Conservation (phyloP, 371 early-diverging fungal species). For the Rhizopus sp. region DNA sequence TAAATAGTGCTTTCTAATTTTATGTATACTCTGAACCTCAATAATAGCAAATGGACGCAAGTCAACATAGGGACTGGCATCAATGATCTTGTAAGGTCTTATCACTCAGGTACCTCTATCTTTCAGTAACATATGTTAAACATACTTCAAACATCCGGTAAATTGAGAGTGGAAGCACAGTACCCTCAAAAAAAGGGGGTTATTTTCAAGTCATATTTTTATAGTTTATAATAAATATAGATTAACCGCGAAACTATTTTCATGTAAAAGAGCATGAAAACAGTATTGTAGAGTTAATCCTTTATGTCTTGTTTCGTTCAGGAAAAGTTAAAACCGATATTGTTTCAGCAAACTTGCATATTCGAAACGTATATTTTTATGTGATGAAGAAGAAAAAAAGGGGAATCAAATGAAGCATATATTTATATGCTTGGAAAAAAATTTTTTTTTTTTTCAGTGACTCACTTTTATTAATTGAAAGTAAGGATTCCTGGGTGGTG, state of each 20-base stretch:
- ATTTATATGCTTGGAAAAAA: slow-evolving; percentile 10
- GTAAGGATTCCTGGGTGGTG: slow-evolving; percentile 28
- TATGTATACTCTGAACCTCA: too few relatives aligned
- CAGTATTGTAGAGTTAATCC: slow-evolving; percentile 26
- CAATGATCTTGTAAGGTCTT: too few relatives aligned
- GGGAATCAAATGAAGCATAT: neutral
- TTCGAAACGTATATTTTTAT: slow-evolving; percentile 21
- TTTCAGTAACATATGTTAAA: too few relatives aligned
- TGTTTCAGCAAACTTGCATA: slow-evolving; percentile 29
- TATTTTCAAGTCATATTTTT: neutral
- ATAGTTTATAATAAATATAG: slow-evolving; percentile 17
- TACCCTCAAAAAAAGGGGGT: too few relatives aligned
- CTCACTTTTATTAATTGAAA: slow-evolving; percentile 5
- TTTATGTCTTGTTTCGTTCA: slow-evolving; percentile 31
- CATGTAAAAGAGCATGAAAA: slow-evolving; percentile 3
- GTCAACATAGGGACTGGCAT: too few relatives aligned
- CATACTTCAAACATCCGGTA: too few relatives aligned
- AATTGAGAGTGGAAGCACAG: too few relatives aligned
- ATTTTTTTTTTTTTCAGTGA: slow-evolving; percentile 9
- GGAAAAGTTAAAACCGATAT: slow-evolving; percentile 33
- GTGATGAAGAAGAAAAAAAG: slow-evolving; percentile 18
- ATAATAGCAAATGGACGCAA: too few relatives aligned
- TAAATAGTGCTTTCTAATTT: too few relatives aligned
- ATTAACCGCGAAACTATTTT: slow-evolving; percentile 31
- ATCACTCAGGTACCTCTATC: neutral